phyloP scores from a whole-genome alignment of 148 eudicot species.

The Chenopodium berlandieri region DNA sequence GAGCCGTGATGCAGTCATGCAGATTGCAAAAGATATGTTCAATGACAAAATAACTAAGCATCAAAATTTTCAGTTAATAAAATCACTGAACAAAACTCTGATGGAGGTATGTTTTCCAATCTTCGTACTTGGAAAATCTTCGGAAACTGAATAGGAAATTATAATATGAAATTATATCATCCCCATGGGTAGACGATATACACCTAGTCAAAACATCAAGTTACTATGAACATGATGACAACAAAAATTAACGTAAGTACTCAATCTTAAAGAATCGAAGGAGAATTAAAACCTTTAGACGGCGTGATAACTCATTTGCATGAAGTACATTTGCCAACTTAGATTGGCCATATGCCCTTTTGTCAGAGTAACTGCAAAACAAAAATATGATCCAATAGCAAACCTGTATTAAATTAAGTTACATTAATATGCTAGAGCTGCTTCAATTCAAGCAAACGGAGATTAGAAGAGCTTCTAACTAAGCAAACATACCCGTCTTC shows the following conservation, averaged over 20 bases:
- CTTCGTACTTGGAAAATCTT: too few species aligned
- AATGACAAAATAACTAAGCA: too few species aligned
- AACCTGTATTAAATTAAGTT: neutral
- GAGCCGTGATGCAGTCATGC: too few species aligned
- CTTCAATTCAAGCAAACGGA: too few species aligned
- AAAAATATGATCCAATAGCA: neutral
- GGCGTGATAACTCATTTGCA: constrained; percentile 73
- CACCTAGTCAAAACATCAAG: neutral
- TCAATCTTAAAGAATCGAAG: neutral
- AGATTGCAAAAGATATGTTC: too few species aligned
- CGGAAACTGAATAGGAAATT: too few species aligned
- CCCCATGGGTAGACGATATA: too few species aligned
- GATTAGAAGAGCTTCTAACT: neutral
- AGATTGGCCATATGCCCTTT: constrained; percentile 82
- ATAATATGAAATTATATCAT: too few species aligned
- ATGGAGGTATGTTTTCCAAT: too few species aligned
- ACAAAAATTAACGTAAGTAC: neutral
- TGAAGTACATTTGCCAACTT: constrained; percentile 76
- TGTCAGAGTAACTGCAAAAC: constrained; percentile 60
- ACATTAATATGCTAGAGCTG: too few species aligned
- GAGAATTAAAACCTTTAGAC: constrained; percentile 46
- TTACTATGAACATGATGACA: neutral
- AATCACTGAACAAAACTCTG: too few species aligned
- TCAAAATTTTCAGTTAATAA: too few species aligned
- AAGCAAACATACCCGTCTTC: constrained; percentile 37